Evolutionary conservation across 148 eudicot genomes (phyloP).

Genomic region (Chenopodium suecicum): DNA sequence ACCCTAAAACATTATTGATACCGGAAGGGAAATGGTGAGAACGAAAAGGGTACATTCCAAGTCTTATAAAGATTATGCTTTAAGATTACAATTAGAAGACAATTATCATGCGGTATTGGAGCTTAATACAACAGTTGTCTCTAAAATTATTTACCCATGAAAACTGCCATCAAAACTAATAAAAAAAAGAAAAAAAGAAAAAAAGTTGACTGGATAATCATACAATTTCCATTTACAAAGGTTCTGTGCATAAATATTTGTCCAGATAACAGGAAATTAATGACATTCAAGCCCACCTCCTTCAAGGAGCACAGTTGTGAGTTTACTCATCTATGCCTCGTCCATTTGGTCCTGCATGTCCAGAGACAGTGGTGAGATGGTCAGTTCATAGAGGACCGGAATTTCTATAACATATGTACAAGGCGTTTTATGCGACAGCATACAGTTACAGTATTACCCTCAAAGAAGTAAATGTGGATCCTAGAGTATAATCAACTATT

Average conservation of each 20-base stretch:
- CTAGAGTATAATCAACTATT: neutral
- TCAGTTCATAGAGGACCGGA: neutral
- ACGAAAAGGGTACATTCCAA: constrained; percentile 1
- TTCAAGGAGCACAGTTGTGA: constrained; percentile 20
- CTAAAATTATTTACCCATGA: neutral
- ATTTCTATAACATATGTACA: neutral
- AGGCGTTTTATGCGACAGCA: neutral
- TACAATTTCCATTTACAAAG: constrained; percentile 20
- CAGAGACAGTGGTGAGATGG: neutral
- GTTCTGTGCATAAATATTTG: constrained; percentile 17
- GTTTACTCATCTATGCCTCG: constrained; percentile 34
- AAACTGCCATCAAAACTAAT: neutral
- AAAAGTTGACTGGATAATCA: neutral
- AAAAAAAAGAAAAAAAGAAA: no score
- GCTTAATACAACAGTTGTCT: constrained; percentile 3
- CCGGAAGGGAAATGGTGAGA: neutral
- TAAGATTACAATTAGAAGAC: constrained; percentile 19
- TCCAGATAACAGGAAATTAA: constrained; percentile 19
- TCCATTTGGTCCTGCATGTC: constrained; percentile 50
- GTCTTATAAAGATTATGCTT: neutral
- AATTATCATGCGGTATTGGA: neutral
- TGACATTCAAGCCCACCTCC: constrained; percentile 33
- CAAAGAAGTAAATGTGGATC: no score
- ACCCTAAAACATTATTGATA: neutral
- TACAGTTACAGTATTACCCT: neutral